Base-by-base conservation (phyloP, 257 asterid genomes). In the Salvia rosmarinus region DNA sequence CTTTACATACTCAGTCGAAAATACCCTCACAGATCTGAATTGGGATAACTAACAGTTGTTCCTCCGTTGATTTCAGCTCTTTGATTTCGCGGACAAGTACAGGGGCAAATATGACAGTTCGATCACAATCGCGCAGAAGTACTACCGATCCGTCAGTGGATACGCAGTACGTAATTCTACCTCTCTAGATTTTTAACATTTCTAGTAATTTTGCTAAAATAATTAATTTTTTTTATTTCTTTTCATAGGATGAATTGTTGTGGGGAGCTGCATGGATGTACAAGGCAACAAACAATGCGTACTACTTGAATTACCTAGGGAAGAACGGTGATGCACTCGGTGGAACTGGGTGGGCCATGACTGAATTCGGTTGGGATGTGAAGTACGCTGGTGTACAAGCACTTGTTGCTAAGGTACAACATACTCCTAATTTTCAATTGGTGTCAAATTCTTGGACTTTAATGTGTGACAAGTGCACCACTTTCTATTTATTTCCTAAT, bases 261-360 rank as follows among this genome's bases (percentile, higher is more conserved):
- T 94, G 98, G 98, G 97, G 83, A 68, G 97, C 98, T 23, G 97
- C 98, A 69, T 94, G 98, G 98, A 39, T 94, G 71, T 89, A 87
- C 85, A 94, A 91, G 86, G 98, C 98, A 43, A 70, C 98, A 23
- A 85, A 89, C 72, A 85, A 85, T 42, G 77, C 61, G 16, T 83
- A 76, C 80, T 94, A 89, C 82, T 77, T 94, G 86, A 72, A 87
- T 67, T 94, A 94, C 80, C 74, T 94, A 2, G 99, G 88, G 14
- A 83, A 72, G 58, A 91, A 94, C 72, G 99, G 92, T 9, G 84
- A 89, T 63, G 78, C 94, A 2, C 95, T 94, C 55, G 99, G 99
- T 23, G 99, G 96, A 34, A 94, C 99, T 56, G 97, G 91, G 32
- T 94, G 99, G 99, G 86, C 90, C 55, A 91, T 94, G 99, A 85